Evolutionary conservation across 2,329 filamentous ascomycete species (phyloP).

Genomic region (Keithomyces neogunnii): DNA sequence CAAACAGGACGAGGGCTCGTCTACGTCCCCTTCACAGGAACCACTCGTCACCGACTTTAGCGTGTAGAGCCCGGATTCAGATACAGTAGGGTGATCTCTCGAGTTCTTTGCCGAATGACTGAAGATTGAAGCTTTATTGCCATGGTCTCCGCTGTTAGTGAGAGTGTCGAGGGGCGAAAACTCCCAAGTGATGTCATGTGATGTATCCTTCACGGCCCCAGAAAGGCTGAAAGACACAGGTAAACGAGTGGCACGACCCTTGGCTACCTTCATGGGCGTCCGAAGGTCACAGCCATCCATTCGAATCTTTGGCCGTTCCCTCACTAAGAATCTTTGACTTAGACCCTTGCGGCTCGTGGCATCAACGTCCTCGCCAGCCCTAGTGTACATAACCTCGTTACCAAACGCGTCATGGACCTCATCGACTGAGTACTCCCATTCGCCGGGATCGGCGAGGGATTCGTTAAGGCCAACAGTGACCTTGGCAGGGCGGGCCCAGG

Average conservation of each 20-base stretch:
- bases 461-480: conserved; percentile 84
- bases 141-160: conserved; percentile 61
- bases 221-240: conserved; percentile 63
- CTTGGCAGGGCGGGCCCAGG: conserved; percentile 70
- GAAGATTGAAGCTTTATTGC: conserved; percentile 47
- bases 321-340: conserved; percentile 72
- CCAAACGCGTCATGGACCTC: conserved; percentile 88
- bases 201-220: conserved; percentile 49
- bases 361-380: conserved; percentile 59
- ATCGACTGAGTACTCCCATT: conserved; percentile 85
- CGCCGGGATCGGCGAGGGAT: conserved; percentile 68
- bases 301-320: conserved; percentile 70
- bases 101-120: conserved; percentile 53
- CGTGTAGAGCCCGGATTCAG: conserved; percentile 77
- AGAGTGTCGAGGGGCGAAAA: conserved; percentile 70
- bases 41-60: conserved; percentile 71
- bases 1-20: conserved; percentile 90
- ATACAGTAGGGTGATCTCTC: conserved; percentile 58
- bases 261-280: conserved; percentile 74
- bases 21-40: conserved; percentile 77
- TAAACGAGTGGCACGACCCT: conserved; percentile 57
- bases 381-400: conserved; percentile 71
- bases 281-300: conserved; percentile 71
- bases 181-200: conserved; percentile 69
- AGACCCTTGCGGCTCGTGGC: conserved; percentile 54